Base-by-base conservation (phyloP, 176 grass and related monocot species). In the Cocos nucifera region DNA sequence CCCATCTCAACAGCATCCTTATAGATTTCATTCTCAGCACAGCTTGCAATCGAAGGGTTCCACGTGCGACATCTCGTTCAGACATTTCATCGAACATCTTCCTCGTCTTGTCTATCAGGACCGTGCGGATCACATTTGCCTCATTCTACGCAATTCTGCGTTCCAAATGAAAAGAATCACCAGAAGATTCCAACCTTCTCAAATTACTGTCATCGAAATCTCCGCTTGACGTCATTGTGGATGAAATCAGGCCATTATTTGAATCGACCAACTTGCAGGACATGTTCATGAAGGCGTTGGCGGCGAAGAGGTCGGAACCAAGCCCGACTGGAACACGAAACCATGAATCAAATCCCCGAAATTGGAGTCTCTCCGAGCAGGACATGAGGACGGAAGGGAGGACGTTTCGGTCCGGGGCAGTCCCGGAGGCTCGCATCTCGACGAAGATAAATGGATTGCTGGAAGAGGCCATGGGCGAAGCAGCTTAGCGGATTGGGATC, bases 41-140 rank as follows among this genome's bases (percentile, higher is more conserved):
- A 56, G n/a, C 74, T 66, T 30, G 77, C 26, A 51, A 89, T 62
- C 57, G 84, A 29, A 15, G 2, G 77, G 67, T 78, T 89, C 81
- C 86, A 89, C 30, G 86, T 22, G 84, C 78, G 0, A 70, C 30
- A 69, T 89, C 77, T 65, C 67, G 79, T 15, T 78, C 21, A 12
- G 19, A 5, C 70, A 89, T 84, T 72, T 84, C 86, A 29, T 89
- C 86, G 19, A 89, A 89, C 77, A 89, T 70, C 58, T 84, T 84
- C 23, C 66, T 75, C 55, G 64, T 23, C 25, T 29, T 69, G 51
- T 25, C n/a, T 3, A 72, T 17, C 6, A 68, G 15, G 14, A 10
- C 9, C n/a, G 24, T 2, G 19, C 23, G 62, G 24, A 27, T 27
- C 26, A 27, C 4, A 27, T 27, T 27, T 27, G 3, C 26, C 0